Conservation (phyloP, 257 asterid genomes). For the Solanum infundibuliforme region DNA sequence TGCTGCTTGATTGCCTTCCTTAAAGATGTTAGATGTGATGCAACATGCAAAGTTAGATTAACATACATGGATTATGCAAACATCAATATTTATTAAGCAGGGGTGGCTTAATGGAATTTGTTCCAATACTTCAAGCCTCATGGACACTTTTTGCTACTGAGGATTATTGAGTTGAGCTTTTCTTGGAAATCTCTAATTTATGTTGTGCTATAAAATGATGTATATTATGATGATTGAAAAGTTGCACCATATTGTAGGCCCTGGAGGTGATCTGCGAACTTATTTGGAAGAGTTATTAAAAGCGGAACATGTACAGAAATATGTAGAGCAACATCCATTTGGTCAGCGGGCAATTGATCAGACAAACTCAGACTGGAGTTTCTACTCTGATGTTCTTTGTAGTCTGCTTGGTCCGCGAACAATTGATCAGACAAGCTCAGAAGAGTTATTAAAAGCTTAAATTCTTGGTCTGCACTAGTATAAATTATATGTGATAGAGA, state of each 20-base stretch:
- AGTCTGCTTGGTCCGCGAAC: constrained; percentile 4
- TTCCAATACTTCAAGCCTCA: neutral
- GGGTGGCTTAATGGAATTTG: neutral
- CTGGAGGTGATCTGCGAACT: constrained; percentile 66
- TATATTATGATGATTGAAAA: neutral
- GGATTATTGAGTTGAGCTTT: neutral
- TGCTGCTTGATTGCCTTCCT: neutral
- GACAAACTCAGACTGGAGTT: constrained; percentile 40
- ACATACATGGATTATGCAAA: neutral
- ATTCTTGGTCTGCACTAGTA: neutral
- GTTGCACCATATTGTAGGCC: constrained; percentile 17
- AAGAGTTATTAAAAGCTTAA: neutral
- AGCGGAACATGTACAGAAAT: constrained; percentile 36
- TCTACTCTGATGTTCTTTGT: constrained; percentile 52
- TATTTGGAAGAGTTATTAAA: constrained; percentile 55
- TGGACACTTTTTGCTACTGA: neutral
- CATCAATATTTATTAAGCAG: neutral
- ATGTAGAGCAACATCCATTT: constrained; percentile 58
- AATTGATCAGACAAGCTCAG: neutral
- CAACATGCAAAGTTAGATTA: neutral
- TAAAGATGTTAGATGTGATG: neutral
- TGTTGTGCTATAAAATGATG: neutral
- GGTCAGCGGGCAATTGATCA: constrained; percentile 67
- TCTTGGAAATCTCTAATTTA: neutral
- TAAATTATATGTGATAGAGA: neutral